Evolutionary conservation across 352 stramenopile species (phyloP), one percentile per base, ranked within the genome.

Genomic region (Globisporangium polare): DNA sequence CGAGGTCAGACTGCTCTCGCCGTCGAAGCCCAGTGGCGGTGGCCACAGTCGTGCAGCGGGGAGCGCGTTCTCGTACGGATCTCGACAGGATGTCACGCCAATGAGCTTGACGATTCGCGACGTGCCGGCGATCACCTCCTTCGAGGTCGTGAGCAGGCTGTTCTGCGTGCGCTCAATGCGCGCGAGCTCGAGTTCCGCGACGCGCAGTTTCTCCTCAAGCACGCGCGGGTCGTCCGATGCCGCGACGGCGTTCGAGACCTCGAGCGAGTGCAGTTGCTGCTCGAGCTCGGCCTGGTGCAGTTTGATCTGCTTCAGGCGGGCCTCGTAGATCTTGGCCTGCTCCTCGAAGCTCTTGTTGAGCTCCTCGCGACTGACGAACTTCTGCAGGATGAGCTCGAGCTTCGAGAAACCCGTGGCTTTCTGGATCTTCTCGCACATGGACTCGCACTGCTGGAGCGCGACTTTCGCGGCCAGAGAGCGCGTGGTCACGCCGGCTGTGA

Each of bases 391-490:
- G 22, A 83, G 51, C 56, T 91, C 79, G 57, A 94, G 83, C 46
- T 90, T 89, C 5, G 80, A 81, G 56, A 85, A 87, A 5, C 86
- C 86, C 0, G 86, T 94, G 20, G 81, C 83, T 41, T 88, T 88
- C 53, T 92, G 83, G 31, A 94, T 90, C 53, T 90, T 91, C 15
- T 91, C 82, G 43, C 82, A 91, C 78, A 93, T 91, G 39, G 78
- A 74, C 49, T 94, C 80, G 57, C 82, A 92, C 46, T 92, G 83
- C 63, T 93, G 82, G 7, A 92, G 67, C 27, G 83, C 86, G 8
- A 90, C 72, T 60, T 91, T 92, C 6, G 83, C 77, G 2, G 78
- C 78, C 4, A 92, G 57, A 17, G 81, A 90, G 3, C 75, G 75
- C 1, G 80, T 86, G 0, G 68, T 74, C 7, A 71, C 68, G 20